phyloP scores from a whole-genome alignment of 495 filamentous ascomycete species.

The Penicillium coprophilum region DNA sequence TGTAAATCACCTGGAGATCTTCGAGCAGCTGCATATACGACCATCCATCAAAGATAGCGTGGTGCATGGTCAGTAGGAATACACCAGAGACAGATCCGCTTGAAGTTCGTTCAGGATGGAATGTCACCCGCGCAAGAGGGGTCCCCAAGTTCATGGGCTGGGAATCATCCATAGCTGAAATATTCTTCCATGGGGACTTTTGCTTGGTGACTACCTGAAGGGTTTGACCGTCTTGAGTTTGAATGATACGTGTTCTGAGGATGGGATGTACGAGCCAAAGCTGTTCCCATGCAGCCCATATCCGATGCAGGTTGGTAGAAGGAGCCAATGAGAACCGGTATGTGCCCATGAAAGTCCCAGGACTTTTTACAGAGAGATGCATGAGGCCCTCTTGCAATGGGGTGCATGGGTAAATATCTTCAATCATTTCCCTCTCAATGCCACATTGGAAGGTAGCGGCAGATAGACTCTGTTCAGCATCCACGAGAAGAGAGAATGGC shows the following conservation, averaged over 20 bases:
- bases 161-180: neutral
- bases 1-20: neutral
- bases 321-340: slow-evolving; percentile 11
- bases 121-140: neutral
- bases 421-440: neutral
- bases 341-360: slow-evolving; percentile 9
- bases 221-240: slow-evolving; percentile 32
- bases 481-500: neutral
- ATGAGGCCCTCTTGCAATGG: slow-evolving; percentile 62
- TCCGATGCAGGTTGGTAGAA: slow-evolving; percentile 32
- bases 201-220: neutral
- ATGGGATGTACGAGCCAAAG: slow-evolving; percentile 30
- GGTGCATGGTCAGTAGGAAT: slow-evolving; percentile 31
- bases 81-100: slow-evolving; percentile 22
- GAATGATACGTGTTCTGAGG: slow-evolving; percentile 38
- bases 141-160: neutral
- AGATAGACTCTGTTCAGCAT: neutral
- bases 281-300: slow-evolving; percentile 42
- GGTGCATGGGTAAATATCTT: slow-evolving; percentile 59
- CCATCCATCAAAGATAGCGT: slow-evolving; percentile 26
- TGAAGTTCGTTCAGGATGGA: neutral
- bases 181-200: neutral
- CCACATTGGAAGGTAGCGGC: neutral
- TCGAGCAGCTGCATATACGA: neutral
- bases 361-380: slow-evolving; percentile 44